A percentile compares a stretch with the other conserved stretches of the same genome.
Evolutionary conservation across 2,329 filamentous ascomycete genomes (phyloP).

Genomic region (Thyridium curvatum): DNA sequence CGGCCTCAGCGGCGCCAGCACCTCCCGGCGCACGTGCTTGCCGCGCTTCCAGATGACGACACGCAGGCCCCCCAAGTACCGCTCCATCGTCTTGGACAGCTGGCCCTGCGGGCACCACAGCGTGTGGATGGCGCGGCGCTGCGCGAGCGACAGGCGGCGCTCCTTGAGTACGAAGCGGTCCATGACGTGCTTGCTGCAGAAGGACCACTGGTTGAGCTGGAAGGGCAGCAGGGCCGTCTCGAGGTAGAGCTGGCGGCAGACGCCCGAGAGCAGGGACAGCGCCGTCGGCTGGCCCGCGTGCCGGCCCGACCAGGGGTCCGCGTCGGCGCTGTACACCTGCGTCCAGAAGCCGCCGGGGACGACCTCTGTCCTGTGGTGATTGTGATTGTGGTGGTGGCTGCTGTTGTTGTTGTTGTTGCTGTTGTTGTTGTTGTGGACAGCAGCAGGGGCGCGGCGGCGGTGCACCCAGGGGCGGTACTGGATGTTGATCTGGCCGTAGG

Average conservation of each 20-base stretch:
- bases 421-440: no score
- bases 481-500: constrained; percentile 24
- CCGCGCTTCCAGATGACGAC: constrained; percentile 13
- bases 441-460: neutral
- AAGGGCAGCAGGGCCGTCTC: constrained; percentile 27
- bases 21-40: no score
- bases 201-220: constrained; percentile 25
- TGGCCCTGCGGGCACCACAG: constrained; percentile 17
- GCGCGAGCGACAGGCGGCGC: constrained; percentile 16
- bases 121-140: constrained; percentile 21
- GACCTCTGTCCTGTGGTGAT: constrained; percentile 8
- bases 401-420: constrained; percentile 4
- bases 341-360: constrained; percentile 21
- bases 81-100: constrained; percentile 17
- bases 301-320: constrained; percentile 20
- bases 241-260: constrained; percentile 28
- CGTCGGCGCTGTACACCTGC: constrained; percentile 14
- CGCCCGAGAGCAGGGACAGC: constrained; percentile 22
- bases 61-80: constrained; percentile 20
- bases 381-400: neutral
- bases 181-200: constrained; percentile 21
- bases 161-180: constrained; percentile 25
- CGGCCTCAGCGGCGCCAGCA: no score
- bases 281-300: constrained; percentile 5
- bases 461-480: constrained; percentile 19